Conservation (phyloP, 805 yeast species). For the Starmerella riodocensis region DNA sequence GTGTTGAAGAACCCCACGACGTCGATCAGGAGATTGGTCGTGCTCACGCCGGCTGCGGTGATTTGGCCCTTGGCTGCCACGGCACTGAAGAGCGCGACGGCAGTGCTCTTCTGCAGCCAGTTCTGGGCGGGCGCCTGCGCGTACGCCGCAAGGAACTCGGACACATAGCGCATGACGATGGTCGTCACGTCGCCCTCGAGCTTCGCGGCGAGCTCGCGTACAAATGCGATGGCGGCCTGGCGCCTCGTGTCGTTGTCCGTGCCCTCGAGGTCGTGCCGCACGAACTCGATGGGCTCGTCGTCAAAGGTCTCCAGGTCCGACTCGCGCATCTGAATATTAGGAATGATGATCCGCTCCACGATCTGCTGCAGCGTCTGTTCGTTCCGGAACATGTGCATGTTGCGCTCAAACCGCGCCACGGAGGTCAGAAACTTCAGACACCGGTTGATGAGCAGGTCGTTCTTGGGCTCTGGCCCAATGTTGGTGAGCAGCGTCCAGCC, state of each 20-base stretch:
- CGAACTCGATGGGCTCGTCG: constrained; percentile 91
- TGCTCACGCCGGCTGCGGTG: constrained; percentile 75
- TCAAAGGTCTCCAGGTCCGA: constrained; percentile 87
- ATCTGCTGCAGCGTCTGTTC: constrained; percentile 58
- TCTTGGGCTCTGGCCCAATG: constrained; percentile 57
- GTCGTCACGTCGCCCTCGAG: constrained; percentile 63
- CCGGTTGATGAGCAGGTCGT: constrained; percentile 72
- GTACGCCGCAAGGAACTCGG: constrained; percentile 46
- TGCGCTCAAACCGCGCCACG: constrained; percentile 57
- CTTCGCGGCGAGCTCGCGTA: constrained; percentile 70
- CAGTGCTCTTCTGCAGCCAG: constrained; percentile 82
- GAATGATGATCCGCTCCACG: constrained; percentile 71
- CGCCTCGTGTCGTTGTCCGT: constrained; percentile 87
- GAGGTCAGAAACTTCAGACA: constrained; percentile 72
- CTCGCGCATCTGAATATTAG: constrained; percentile 75
- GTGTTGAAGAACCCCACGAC: constrained; percentile 73
- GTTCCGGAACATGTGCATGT: constrained; percentile 45
- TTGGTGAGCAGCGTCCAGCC: constrained; percentile 65
- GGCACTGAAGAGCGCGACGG: constrained; percentile 73
- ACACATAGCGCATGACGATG: constrained; percentile 60
- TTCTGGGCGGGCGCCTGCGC: constrained; percentile 33
- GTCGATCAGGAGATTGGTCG: constrained; percentile 73
- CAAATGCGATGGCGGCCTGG: constrained; percentile 81
- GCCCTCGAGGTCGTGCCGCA: constrained; percentile 88
- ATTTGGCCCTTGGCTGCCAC: constrained; percentile 83